Evolutionary conservation across 2,329 filamentous ascomycete species (phyloP).

Genomic region (Seiridium unicorne): DNA sequence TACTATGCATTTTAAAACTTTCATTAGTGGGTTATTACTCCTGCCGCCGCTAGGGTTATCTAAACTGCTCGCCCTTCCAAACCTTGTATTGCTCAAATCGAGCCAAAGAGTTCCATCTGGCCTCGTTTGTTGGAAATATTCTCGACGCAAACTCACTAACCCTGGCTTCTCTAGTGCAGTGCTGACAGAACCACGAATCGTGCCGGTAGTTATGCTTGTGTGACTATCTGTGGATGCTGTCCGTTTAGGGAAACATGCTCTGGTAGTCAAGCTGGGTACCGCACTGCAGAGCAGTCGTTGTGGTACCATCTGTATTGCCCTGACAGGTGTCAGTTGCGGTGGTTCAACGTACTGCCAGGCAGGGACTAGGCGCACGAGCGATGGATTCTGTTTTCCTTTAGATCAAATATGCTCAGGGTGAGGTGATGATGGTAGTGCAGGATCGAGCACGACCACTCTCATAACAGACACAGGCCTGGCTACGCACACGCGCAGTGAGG

Average conservation of each 20-base stretch:
- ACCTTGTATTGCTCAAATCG: too few species aligned
- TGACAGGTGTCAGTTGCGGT: not conserved
- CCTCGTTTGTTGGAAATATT: too few species aligned
- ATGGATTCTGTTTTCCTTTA: not conserved
- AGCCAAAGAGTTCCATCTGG: too few species aligned
- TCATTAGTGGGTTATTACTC: too few species aligned
- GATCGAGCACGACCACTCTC: not conserved
- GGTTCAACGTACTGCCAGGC: not conserved
- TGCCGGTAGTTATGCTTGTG: not conserved
- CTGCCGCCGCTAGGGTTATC: too few species aligned
- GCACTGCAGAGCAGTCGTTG: not conserved
- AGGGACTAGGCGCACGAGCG: not conserved
- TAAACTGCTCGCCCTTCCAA: too few species aligned
- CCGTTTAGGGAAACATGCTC: not conserved
- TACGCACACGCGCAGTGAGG: not conserved
- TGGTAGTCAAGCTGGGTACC: not conserved
- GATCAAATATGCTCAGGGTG: not conserved
- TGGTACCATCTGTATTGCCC: not conserved
- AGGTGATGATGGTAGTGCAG: not conserved
- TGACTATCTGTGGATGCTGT: not conserved
- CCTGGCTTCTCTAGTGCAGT: not conserved
- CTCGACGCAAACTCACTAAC: too few species aligned
- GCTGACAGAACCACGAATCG: not conserved
- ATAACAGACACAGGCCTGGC: not conserved
- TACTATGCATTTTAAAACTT: too few species aligned